Percentiles rank a stretch among this genome's conserved stretches.
phyloP scores from a whole-genome alignment of 2,329 filamentous ascomycete species.

The Chaetomium sp. region DNA sequence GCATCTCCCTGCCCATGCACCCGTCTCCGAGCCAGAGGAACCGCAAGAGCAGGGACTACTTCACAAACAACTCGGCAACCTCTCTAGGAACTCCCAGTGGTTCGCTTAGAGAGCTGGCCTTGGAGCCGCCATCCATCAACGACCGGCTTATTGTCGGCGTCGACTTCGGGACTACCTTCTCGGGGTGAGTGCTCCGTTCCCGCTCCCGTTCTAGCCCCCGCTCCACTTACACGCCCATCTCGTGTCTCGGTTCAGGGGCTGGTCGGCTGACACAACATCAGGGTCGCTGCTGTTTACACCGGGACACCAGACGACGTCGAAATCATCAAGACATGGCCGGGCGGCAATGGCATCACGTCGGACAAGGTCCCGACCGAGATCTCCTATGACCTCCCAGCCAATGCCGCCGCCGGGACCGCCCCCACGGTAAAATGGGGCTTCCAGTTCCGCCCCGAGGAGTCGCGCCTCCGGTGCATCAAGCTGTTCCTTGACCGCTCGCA shows the following conservation, averaged over 20 bases:
- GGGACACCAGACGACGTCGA: constrained; percentile 78
- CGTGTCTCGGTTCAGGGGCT: background rate
- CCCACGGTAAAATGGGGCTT: constrained; percentile 75
- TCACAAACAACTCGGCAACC: constrained; percentile 51
- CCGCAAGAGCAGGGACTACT: constrained; percentile 59
- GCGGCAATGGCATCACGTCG: constrained; percentile 82
- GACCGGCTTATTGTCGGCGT: constrained; percentile 76
- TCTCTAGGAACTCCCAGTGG: constrained; percentile 65
- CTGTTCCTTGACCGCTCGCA: constrained; percentile 80
- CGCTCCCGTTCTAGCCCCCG: background rate
- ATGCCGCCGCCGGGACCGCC: constrained; percentile 43
- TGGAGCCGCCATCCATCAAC: constrained; percentile 54
- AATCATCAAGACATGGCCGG: constrained; percentile 84
- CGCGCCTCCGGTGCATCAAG: constrained; percentile 78
- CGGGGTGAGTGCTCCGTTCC: constrained; percentile 57
- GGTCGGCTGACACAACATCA: constrained; percentile 36
- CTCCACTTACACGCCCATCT: constrained; percentile 2
- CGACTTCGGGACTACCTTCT: constrained; percentile 85
- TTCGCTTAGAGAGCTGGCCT: constrained; percentile 57
- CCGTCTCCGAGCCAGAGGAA: constrained; percentile 53
- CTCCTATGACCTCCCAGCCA: constrained; percentile 56
- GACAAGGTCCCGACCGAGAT: constrained; percentile 86
- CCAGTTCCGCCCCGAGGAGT: constrained; percentile 77
- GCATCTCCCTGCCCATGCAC: constrained; percentile 55
- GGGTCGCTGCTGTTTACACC: constrained; percentile 72